A percentile compares a stretch with the other conserved stretches of the same genome.
phyloP scores from a whole-genome alignment of 2,329 filamentous ascomycete genomes.

The Neoascochyta sp. region DNA sequence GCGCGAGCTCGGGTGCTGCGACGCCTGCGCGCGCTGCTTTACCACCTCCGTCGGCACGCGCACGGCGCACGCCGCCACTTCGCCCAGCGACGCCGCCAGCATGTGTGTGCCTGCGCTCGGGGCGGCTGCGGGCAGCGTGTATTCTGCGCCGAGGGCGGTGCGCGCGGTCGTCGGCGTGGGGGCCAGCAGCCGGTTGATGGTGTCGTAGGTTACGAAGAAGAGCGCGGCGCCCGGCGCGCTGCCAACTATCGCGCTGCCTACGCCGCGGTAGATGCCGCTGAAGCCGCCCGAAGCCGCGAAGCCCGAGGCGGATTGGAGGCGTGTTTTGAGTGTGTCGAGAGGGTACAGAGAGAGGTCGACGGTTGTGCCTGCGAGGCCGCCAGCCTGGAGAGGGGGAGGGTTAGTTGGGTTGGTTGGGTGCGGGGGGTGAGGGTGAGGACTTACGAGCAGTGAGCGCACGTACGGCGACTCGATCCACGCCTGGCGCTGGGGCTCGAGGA shows the following conservation, averaged over 20 bases:
- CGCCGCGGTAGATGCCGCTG: conserved; percentile 85
- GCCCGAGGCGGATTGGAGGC: conserved; percentile 76
- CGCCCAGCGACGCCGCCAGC: conserved; percentile 77
- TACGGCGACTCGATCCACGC: conserved; percentile 48
- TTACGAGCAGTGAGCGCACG: conserved; percentile 46
- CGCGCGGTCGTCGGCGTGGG: conserved; percentile 9
- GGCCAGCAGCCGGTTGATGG: conserved; percentile 49
- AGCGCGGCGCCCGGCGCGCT: conserved; percentile 91
- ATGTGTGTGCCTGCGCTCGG: conserved; percentile 61
- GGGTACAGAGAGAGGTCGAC: conserved; percentile 97
- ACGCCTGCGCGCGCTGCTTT: conserved; percentile 93
- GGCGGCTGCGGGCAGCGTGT: conserved; percentile 8
- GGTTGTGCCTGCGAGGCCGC: conserved; percentile 87
- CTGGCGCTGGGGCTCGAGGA: conserved; percentile 22
- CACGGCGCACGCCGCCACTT: conserved; percentile 87
- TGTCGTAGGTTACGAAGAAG: conserved; percentile 95
- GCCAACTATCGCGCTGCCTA: conserved; percentile 84
- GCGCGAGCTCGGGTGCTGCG: conserved; percentile 68
- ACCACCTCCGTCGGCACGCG: conserved; percentile 94
- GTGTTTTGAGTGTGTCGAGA: conserved; percentile 97
- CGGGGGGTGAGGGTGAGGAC: conserved; percentile 4
- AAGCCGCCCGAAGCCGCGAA: conserved; percentile 85
- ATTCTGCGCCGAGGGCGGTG: conserved; percentile 30
- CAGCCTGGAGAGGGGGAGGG: conserved; percentile 54
- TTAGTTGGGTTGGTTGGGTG: not conserved